Evolutionary conservation across 75 land plant species (phyloP).

Genomic region (Cupressus sempervirens): DNA sequence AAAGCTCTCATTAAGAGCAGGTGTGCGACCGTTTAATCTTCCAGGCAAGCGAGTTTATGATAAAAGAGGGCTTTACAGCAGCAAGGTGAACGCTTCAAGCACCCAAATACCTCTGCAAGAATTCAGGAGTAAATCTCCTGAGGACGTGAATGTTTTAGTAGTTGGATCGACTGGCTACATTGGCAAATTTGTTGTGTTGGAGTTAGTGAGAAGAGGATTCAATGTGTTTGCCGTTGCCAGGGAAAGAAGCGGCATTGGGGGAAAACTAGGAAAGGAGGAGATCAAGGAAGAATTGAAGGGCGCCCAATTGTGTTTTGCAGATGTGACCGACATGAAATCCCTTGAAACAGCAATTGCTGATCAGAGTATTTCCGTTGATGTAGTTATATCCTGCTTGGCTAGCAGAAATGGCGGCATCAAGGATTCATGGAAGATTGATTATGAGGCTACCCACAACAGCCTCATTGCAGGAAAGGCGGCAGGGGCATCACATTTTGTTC

Average conservation of each 20-base stretch:
- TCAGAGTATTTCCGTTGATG: slow-evolving; percentile 52
- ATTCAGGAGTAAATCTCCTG: slow-evolving; percentile 47
- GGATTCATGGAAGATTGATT: slow-evolving; percentile 94
- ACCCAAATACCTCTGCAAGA: neutral
- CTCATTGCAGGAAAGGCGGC: slow-evolving; percentile 50
- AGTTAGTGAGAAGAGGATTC: slow-evolving; percentile 75
- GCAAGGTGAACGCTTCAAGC: neutral
- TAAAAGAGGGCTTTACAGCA: neutral
- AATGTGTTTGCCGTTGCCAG: slow-evolving; percentile 70
- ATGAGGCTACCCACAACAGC: slow-evolving; percentile 82
- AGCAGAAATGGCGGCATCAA: slow-evolving; percentile 86
- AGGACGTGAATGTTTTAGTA: slow-evolving; percentile 68
- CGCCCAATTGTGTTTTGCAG: slow-evolving; percentile 72
- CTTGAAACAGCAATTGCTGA: slow-evolving; percentile 35
- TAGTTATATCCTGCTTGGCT: slow-evolving; percentile 89
- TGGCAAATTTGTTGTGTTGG: slow-evolving; percentile 85
- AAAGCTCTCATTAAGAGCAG: neutral
- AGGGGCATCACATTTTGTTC: slow-evolving; percentile 93
- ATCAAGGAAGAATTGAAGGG: slow-evolving; percentile 54
- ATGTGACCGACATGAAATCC: slow-evolving; percentile 61
- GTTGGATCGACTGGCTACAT: slow-evolving; percentile 97
- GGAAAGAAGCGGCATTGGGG: slow-evolving; percentile 81
- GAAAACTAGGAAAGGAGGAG: slow-evolving; percentile 43
- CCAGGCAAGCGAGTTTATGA: neutral
- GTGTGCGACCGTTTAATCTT: neutral